Evolutionary conservation across 192 early-diverging fungal genomes (phyloP).

Genomic region (Mortierella claussenii): DNA sequence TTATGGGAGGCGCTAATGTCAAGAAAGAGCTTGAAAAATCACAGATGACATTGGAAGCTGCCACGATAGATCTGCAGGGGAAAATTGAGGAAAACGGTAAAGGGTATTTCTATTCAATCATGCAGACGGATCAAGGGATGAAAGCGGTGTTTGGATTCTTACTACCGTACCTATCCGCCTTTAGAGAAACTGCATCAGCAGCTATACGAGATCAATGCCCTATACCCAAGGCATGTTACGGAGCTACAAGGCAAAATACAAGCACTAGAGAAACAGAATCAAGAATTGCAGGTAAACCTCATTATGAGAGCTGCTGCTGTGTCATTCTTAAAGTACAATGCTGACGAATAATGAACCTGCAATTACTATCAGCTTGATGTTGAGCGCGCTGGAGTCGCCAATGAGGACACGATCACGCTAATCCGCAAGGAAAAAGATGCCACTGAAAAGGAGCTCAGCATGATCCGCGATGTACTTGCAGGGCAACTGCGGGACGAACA

Average conservation of each 20-base stretch:
- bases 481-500: conserved; percentile 47
- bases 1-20: conserved; percentile 55
- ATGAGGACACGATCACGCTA: conserved; percentile 54
- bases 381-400: conserved; percentile 48
- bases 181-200: conserved; percentile 64
- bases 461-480: conserved; percentile 43
- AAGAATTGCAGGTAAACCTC: conserved; percentile 62
- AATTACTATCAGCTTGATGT: conserved; percentile 60
- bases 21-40: conserved; percentile 70
- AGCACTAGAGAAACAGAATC: conserved; percentile 58
- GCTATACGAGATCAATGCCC: conserved; percentile 60
- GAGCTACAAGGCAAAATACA: conserved; percentile 59
- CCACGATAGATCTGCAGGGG: conserved; percentile 56
- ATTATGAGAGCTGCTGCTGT: no score
- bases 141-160: no score
- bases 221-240: conserved; percentile 62
- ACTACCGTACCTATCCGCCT: no score
- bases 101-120: no score
- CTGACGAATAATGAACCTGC: no score
- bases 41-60: conserved; percentile 57
- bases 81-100: conserved; percentile 73
- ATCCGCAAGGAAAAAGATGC: conserved; percentile 52
- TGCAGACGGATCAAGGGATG: no score
- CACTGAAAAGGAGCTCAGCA: conserved; percentile 43
- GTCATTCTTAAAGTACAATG: no score